Evolutionary conservation across 108 stramenopile species (phyloP).

Genomic region (Cyclostephanos invisitatus): DNA sequence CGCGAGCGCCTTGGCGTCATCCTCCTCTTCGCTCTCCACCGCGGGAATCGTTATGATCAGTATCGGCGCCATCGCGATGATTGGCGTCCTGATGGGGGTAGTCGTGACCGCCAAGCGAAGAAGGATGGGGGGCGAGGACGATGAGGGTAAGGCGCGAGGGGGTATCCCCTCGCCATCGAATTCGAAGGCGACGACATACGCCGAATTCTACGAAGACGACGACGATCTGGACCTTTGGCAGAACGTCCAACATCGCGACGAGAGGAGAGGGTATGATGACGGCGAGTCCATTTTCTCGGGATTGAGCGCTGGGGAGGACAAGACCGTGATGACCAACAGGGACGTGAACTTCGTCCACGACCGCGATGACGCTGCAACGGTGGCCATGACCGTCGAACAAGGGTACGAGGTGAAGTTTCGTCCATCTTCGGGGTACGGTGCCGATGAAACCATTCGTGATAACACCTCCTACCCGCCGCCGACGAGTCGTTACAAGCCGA

Average conservation of each 20-base stretch:
- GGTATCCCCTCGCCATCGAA: not conserved
- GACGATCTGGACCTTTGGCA: conserved; percentile 33
- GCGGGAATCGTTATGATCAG: conserved; percentile 10
- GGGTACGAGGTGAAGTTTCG: conserved; percentile 12
- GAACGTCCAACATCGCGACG: not conserved
- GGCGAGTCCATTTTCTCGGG: conserved; percentile 27
- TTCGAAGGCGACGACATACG: conserved; percentile 12
- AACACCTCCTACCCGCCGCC: not conserved
- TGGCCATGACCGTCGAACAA: conserved; percentile 13
- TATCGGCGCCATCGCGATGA: not conserved
- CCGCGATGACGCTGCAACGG: conserved; percentile 5
- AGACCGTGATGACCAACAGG: not conserved
- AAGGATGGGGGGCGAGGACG: conserved; percentile 2
- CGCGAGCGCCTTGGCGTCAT: not conserved
- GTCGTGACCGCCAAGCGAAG: not conserved
- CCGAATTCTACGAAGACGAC: conserved; percentile 30
- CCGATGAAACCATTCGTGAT: not conserved
- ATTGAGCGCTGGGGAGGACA: not conserved
- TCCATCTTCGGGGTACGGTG: not conserved
- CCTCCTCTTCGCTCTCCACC: not conserved
- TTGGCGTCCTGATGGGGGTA: conserved; percentile 18
- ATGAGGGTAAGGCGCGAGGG: not conserved
- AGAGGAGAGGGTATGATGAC: conserved; percentile 5
- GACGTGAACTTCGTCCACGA: conserved; percentile 23
- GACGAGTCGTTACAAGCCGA: conserved; percentile 3